Base-by-base conservation (phyloP, 2,329 filamentous ascomycete species). In the Colletotrichum orbiculare region DNA sequence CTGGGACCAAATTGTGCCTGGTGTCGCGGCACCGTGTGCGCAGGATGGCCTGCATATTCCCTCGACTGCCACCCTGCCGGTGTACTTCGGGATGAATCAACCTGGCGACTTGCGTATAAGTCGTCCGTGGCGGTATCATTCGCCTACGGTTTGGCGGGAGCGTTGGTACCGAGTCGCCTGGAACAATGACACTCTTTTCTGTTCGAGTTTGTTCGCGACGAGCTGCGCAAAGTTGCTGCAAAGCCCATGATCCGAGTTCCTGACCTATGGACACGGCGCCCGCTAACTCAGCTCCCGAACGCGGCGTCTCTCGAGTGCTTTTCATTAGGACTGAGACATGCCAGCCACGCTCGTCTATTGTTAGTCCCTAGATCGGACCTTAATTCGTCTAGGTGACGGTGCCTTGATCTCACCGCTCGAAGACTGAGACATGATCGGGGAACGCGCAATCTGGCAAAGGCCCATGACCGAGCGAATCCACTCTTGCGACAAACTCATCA, bases 401-500 rank as follows among this genome's bases (percentile, higher is more conserved):
- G 56, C 48, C 60, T 60, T 48, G 48, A 60, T 64, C 49, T 64
- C 57, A 49, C 61, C 50, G 50, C 39, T 39, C 39, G 49, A 45
- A 33, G 34, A 37, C 35, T 62, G 46, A 62, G 62, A 65, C 58
- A 65, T 10, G 25, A 9, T 34, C 15, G 39, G 25, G 13, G 33
- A 46, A 54, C 13, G 46, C 38, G 15, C 11, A 15, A 41, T 13
- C 12, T 12, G 49, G 43, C 11, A 37, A n/a, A 48, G 54, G 25
- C 25, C 4, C 25, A 25, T 25, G 25, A 25, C 25, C 25, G 25
- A 25, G 25, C 25, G 25, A 25, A 25, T 25, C 25, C 25, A 25
- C 25, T 25, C 25, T 25, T 25, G 25, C 25, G 25, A 25, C 25
- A 25, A 25, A 25, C 4, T 25, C 25, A 25, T 25, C 25, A 25